Evolutionary conservation across 1,284 basidiomycete genomes (phyloP), one percentile per base, ranked within the genome.

Genomic region (Cryptococcus sp.): DNA sequence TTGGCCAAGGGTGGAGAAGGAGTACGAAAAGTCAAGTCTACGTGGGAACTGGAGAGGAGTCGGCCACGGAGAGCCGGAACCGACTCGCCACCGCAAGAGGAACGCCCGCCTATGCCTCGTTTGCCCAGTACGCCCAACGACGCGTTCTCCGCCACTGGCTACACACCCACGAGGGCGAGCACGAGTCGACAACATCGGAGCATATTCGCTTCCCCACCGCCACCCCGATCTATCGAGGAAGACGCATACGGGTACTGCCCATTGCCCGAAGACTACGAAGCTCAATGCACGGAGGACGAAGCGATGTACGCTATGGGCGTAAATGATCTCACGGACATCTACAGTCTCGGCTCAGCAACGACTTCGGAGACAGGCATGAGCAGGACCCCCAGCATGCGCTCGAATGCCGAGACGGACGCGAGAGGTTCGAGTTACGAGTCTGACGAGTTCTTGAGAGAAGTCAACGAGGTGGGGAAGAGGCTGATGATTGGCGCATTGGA

Each of bases 221-320:
- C 69, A 11, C 66, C 64, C 1, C 31, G 25, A 1, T 47, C 57
- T 5, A 22, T 67, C 11, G 65, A 71, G 16, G 66, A 71, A 46
- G 70, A 72, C 27, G 67, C 64, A 20, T 75, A 66, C 50, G 72
- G 68, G 10, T 74, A 70, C 56, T 66, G 60, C 20, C 72, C 70
- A 7, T 56, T 74, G 22, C 73, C 74, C 7, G 66, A 65, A 6
- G 73, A 74, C 51, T 76, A 77, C 52, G 75, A 77, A 51, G 65
- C 61, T 8, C 67, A 72, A 54, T 67, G 62, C 49, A 68, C 67
- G 22, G 74, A 76, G n/a, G 74, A 76, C 57, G 61, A 67, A 42
- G 60, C 50, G 27, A 23, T 72, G 42, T 71, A 68, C 44, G 58
- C 41, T 8, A 64, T 68, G 54, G 64, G 62, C 44, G 44, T 54